Percentiles rank a stretch among this genome's conserved stretches.
Evolutionary conservation across 1,139 yeast species (phyloP).

Genomic region (Saccharomyces pastorianus): DNA sequence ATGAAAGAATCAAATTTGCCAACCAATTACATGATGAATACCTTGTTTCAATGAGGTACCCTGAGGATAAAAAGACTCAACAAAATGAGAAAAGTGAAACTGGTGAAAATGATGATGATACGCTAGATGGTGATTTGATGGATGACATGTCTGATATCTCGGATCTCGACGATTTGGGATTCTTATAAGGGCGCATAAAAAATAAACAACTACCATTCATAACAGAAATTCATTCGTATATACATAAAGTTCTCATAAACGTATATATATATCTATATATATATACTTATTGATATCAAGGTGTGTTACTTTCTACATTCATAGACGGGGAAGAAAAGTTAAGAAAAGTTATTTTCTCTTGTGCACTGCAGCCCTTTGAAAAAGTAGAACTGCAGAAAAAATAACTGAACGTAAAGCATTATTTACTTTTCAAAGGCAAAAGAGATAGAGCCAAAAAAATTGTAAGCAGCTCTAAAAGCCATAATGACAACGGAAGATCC

Average conservation of each 20-base stretch:
- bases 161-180: constrained; percentile 29
- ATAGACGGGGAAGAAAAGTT: neutral
- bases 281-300: neutral
- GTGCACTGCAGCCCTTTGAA: neutral
- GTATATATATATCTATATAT: neutral
- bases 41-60: constrained; percentile 93
- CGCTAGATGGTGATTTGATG: constrained; percentile 20
- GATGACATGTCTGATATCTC: constrained; percentile 31
- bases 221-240: neutral
- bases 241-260: neutral
- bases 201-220: constrained; percentile 37
- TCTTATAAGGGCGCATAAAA: constrained; percentile 39
- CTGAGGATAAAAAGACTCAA: constrained; percentile 33
- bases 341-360: neutral
- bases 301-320: neutral
- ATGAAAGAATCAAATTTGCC: constrained; percentile 89
- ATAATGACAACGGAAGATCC: neutral
- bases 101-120: constrained; percentile 15
- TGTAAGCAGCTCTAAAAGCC: neutral
- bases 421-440: neutral
- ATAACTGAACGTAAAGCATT: neutral
- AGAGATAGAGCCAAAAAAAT: neutral
- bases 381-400: neutral
- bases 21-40: constrained; percentile 85
- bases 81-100: constrained; percentile 14